Base-by-base conservation (phyloP, 2,329 filamentous ascomycete genomes). In the Apiospora kogelbergensis region DNA sequence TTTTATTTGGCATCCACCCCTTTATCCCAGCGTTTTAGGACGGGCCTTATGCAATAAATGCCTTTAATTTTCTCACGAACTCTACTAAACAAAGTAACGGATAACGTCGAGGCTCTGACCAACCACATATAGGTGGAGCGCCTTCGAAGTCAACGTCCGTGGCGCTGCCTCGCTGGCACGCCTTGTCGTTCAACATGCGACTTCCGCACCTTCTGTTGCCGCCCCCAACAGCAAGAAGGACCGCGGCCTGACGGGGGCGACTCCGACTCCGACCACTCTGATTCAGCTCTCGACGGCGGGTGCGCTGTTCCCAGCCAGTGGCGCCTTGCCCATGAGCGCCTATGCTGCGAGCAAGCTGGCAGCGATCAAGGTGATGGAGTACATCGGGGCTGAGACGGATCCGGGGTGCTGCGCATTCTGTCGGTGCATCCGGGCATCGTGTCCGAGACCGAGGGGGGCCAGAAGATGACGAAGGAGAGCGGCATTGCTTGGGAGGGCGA, bases 251-350 rank as follows among this genome's bases (percentile, higher is more conserved):
- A 20, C 7, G 42, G 17, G n/a, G 42, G 42, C 42, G 15, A 22
- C 42, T 20, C 42, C 42, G 17, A 45, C 42, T 37, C 33, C 5
- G 42, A 68, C 70, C 5, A 40, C 71, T 4, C n/a, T 72, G 45
- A 48, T 48, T 10, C 68, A 72, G 53, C 68, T 73, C 40, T 68
- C 70, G 3, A 72, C 71, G 13, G 71, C 71, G 37, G 71, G 70
- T 26, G 70, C 68, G 1, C 66, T 72, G 20, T 73, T 75, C 68
- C 80, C 80, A 9, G 75, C 79, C 20, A 74, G 77, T 26, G 74
- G 78, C 17, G 74, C 77, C n/a, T 69, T 81, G 7, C 80, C 80
- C 20, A 80, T 81, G 79, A 70, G 80, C 9, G 80, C 77, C n/a
- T 81, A 80, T 67, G 81, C 78, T 2, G 78, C 71, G 10, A 73